phyloP scores from a whole-genome alignment of 805 yeast species.

The Sugiyamaella smithiae region DNA sequence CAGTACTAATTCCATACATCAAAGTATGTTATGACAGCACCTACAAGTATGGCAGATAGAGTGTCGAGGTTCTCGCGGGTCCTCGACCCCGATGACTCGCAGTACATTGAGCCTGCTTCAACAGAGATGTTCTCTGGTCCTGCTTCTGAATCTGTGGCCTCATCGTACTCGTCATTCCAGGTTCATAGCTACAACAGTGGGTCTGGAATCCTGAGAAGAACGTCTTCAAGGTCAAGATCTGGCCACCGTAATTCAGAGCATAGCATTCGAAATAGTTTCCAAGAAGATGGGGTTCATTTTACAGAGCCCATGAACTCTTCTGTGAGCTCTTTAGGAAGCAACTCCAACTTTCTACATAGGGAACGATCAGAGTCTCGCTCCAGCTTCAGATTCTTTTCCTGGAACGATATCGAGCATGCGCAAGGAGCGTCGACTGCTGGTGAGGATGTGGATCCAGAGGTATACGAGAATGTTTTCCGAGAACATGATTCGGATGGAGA shows the following conservation, averaged over 20 bases:
- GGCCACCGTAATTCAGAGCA: constrained; percentile 16
- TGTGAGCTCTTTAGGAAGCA: neutral
- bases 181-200: neutral
- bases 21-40: constrained; percentile 4
- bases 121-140: constrained; percentile 71
- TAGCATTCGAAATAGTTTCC: constrained; percentile 8
- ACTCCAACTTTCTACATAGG: neutral
- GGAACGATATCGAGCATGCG: constrained; percentile 80
- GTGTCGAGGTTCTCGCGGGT: constrained; percentile 4
- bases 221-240: constrained; percentile 22
- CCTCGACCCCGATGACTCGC: constrained; percentile 13
- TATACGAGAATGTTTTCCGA: constrained; percentile 22
- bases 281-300: constrained; percentile 1
- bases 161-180: constrained; percentile 66
- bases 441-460: constrained; percentile 36
- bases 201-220: constrained; percentile 10
- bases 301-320: constrained; percentile 5
- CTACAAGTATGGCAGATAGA: neutral
- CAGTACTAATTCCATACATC: neutral
- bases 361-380: constrained; percentile 23
- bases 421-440: constrained; percentile 79
- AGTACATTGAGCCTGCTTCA: constrained; percentile 35
- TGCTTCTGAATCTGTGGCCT: constrained; percentile 64
- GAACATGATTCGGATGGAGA: constrained; percentile 23
- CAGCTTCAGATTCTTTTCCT: constrained; percentile 76